Evolutionary conservation across 2,329 filamentous ascomycete genomes (phyloP), one percentile per base, ranked within the genome.

Genomic region (Colletotrichum kahawae): DNA sequence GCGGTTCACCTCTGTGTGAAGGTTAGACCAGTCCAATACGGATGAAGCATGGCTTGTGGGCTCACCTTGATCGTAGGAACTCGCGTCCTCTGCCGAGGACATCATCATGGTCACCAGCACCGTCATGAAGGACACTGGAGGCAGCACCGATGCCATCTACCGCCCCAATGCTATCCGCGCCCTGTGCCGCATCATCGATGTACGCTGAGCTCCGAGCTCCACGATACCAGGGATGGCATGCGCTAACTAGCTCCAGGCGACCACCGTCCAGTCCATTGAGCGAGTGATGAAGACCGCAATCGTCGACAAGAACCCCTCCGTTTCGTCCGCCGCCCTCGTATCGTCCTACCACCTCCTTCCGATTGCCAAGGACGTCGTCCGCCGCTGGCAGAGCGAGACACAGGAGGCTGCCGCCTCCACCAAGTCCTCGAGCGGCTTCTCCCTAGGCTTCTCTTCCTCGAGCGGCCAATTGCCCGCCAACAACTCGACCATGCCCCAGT

Each of bases 31-130:
- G 31, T 34, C 31, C n/a, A 62, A 29, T n/a, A 62, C 7, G 59
- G 13, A 62, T 62, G n/a, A 34, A n/a, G n/a, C n/a, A 62, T 21
- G 59, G 33, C 18, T 16, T 62, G 33, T 62, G 56, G 27, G 29
- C 24, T 59, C 18, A 31, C 21, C 56, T 29, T 59, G 56, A 59
- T 31, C 27, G 56, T 16, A 67, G 64, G 97, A 99, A 90, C 90
- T 99, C 82, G 95, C 96, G 79, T 92, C 93, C 85, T 98, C 95
- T 29, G 97, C 97, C 74, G 95, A 98, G 88, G 97, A 99, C 90
- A 97, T 98, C 78, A 99, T 99, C 84, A 98, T 99, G 97, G 97
- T 98, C 77, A 99, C 97, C 21, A 98, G 95, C 86, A 98, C 96
- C 80, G 98, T 99, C 80, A 99, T 98, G 97, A 99, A 99, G 89